These are phyloP conservation scores for Suillus luteus DNA, from an alignment of 768 basidiomycete species.

Conservation along the genomic window DNA sequence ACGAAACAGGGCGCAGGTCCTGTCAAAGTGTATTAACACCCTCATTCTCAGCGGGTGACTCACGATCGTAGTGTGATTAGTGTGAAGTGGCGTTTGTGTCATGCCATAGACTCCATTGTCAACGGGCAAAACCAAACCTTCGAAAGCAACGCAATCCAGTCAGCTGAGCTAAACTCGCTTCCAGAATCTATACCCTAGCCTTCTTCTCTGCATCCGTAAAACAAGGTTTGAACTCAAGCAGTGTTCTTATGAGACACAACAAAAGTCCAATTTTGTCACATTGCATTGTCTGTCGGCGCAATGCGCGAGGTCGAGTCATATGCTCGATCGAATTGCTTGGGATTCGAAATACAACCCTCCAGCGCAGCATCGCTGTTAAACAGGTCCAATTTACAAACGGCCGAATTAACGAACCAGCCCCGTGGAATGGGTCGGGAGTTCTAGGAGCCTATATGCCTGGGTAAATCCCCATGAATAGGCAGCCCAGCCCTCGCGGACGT, in stretches of 20 bases:
- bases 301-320: background rate
- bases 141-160: background rate
- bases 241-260: background rate
- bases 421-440: background rate
- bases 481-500: background rate
- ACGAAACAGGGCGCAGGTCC: background rate
- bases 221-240: background rate
- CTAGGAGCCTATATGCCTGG: background rate
- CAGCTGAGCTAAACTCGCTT: background rate
- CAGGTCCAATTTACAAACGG: background rate
- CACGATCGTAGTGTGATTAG: background rate
- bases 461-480: background rate
- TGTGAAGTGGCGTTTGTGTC: background rate
- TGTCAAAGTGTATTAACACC: conserved; percentile 2
- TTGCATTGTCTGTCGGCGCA: conserved; percentile 1
- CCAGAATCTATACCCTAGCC: background rate
- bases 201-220: background rate
- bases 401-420: background rate
- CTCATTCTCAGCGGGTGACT: conserved; percentile 3
- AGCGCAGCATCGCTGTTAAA: conserved; percentile 2
- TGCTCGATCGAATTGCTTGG: background rate
- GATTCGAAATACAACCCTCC: conserved; percentile 1
- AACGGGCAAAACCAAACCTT: background rate
- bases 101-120: background rate
- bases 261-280: background rate